phyloP scores from a whole-genome alignment of 2,329 filamentous ascomycete genomes.

The Fusarium heterosporum region DNA sequence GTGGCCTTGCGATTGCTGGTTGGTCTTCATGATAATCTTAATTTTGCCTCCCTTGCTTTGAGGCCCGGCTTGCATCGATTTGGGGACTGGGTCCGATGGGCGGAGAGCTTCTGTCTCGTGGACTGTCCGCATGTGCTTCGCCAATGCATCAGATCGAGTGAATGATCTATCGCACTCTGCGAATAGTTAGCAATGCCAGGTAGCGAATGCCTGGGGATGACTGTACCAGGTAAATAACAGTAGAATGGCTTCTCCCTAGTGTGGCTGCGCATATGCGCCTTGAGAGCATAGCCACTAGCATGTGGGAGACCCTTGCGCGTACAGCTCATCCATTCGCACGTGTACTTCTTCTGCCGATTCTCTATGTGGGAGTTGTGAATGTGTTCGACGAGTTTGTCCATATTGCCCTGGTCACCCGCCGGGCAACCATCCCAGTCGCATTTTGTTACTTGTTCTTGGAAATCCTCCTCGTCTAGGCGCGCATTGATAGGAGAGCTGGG shows the following conservation, averaged over 20 bases:
- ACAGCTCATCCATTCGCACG: constrained; percentile 97
- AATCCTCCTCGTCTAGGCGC: constrained; percentile 78
- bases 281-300: constrained; percentile 93
- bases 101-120: constrained; percentile 95
- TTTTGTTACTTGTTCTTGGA: constrained; percentile 80
- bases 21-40: constrained; percentile 73
- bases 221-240: constrained; percentile 88
- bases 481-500: constrained; percentile 77
- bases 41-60: constrained; percentile 64
- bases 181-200: constrained; percentile 31
- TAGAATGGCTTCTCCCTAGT: constrained; percentile 99
- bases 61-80: constrained; percentile 68
- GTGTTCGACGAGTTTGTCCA: constrained; percentile 84
- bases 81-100: constrained; percentile 80
- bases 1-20: constrained; percentile 66
- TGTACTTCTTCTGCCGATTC: constrained; percentile 93
- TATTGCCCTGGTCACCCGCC: constrained; percentile 78
- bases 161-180: constrained; percentile 97
- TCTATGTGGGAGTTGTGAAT: constrained; percentile 96
- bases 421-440: constrained; percentile 83
- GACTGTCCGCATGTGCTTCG: constrained; percentile 98
- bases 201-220: not conserved
- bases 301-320: constrained; percentile 88
- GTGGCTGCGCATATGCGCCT: constrained; percentile 97
- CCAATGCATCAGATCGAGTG: constrained; percentile 92